Conservation (phyloP, 441 rosid genomes). For the Iberis amara region DNA sequence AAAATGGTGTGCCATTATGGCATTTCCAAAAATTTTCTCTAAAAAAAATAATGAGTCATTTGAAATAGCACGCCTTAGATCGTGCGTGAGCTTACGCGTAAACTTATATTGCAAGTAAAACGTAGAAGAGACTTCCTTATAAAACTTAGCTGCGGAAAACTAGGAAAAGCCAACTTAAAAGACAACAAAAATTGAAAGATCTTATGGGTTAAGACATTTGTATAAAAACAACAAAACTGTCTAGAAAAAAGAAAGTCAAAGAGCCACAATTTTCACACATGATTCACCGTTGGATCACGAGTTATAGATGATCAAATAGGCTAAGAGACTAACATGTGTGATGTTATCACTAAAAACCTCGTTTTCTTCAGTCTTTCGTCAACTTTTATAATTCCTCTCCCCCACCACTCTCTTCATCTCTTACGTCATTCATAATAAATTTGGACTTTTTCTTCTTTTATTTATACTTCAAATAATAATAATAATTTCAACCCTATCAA, state of each 20-base stretch:
- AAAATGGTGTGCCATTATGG: no score
- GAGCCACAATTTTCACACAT: slow-evolving; percentile 2
- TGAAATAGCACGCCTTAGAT: no score
- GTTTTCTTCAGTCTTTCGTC: slow-evolving; percentile 18
- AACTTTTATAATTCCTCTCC: slow-evolving; percentile 15
- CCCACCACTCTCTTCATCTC: slow-evolving; percentile 8
- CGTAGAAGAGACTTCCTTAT: slow-evolving; percentile 1
- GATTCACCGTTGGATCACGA: slow-evolving; percentile 21
- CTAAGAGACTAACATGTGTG: slow-evolving; percentile 14
- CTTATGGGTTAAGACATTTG: neutral
- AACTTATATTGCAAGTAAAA: slow-evolving; percentile 3
- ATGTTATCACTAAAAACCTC: neutral
- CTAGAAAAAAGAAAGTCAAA: neutral
- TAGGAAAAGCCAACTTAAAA: neutral
- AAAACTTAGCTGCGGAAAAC: slow-evolving; percentile 6
- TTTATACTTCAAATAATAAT: no score
- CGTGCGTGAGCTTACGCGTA: slow-evolving; percentile 7
- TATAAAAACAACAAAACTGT: neutral
- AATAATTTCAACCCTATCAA: no score
- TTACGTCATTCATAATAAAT: neutral
- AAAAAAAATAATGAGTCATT: no score
- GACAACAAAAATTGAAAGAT: neutral
- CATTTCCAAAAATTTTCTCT: no score
- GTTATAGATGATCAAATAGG: neutral
- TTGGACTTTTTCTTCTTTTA: neutral